Evolutionary conservation across 1,284 basidiomycete genomes (phyloP).

Genomic region (Ceratobasidium theobromae): DNA sequence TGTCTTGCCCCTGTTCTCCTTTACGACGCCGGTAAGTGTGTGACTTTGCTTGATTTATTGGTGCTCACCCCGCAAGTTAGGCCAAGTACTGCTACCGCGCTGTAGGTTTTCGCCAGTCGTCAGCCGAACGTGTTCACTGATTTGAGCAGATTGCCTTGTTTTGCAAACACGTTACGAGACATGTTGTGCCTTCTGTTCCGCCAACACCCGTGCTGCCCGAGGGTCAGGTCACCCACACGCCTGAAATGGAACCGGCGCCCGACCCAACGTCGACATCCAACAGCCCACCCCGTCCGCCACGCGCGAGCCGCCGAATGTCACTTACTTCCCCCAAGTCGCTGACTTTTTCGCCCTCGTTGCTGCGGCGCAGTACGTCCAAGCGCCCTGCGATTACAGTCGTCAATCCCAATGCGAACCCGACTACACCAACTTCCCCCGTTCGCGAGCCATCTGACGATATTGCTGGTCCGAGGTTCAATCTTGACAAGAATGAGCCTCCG

Average conservation of each 20-base stretch:
- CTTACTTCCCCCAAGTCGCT: slow-evolving; percentile 8
- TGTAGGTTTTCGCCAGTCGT: slow-evolving; percentile 32
- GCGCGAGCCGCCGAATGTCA: neutral
- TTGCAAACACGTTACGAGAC: slow-evolving; percentile 44
- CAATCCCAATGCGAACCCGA: neutral
- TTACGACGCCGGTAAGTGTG: slow-evolving; percentile 37
- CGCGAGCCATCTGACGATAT: slow-evolving; percentile 46
- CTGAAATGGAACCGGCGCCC: neutral
- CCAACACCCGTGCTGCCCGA: slow-evolving; percentile 27
- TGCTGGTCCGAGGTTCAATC: slow-evolving; percentile 52
- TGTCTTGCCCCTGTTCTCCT: slow-evolving; percentile 48
- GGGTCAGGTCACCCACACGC: neutral
- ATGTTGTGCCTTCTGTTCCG: slow-evolving; percentile 35
- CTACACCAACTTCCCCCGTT: neutral
- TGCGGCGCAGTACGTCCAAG: slow-evolving; percentile 3
- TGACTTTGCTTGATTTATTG: neutral
- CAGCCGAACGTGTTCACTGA: neutral
- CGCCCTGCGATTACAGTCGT: neutral
- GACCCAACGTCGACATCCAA: neutral
- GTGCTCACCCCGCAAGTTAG: neutral
- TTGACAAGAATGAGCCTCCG: slow-evolving; percentile 37
- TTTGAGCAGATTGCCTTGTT: slow-evolving; percentile 45
- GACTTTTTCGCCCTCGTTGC: slow-evolving; percentile 5
- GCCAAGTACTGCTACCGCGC: slow-evolving; percentile 63
- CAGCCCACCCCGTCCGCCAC: neutral